A percentile compares a stretch with the other conserved stretches of the same genome.
phyloP scores from a whole-genome alignment of 176 grass and related monocot genomes.

The Pontederia crassipes region DNA sequence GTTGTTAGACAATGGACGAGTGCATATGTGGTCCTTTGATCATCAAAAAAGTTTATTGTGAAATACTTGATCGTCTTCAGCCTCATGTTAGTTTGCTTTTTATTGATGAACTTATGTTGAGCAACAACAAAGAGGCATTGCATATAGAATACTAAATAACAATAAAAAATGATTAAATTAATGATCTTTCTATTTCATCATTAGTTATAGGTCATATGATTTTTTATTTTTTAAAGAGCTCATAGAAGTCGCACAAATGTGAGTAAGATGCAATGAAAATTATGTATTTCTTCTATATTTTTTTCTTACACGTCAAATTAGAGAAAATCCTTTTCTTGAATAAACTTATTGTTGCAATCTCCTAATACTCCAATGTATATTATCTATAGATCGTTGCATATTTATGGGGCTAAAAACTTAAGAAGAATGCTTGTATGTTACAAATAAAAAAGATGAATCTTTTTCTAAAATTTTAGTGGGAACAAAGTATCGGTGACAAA shows the following conservation, averaged over 20 bases:
- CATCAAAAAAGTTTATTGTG: slow-evolving; percentile 16
- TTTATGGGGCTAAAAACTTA: too few relatives aligned
- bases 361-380: slow-evolving; percentile 68
- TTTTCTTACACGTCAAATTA: slow-evolving; percentile 47
- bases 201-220: slow-evolving; percentile 43
- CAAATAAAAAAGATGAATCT: too few relatives aligned
- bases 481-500: too few relatives aligned
- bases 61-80: slow-evolving; percentile 57
- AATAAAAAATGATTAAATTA: slow-evolving; percentile 54
- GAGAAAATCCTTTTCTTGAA: slow-evolving; percentile 63
- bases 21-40: slow-evolving; percentile 55
- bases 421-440: too few relatives aligned
- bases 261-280: slow-evolving; percentile 72
- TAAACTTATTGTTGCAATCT: slow-evolving; percentile 62
- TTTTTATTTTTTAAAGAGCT: slow-evolving; percentile 62
- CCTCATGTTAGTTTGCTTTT: slow-evolving; percentile 32
- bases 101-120: slow-evolving; percentile 52
- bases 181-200: slow-evolving; percentile 86
- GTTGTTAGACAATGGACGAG: slow-evolving; percentile 83
- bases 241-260: slow-evolving; percentile 74
- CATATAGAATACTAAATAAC: slow-evolving; percentile 49
- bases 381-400: too few relatives aligned
- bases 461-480: too few relatives aligned
- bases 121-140: slow-evolving; percentile 59
- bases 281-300: slow-evolving; percentile 68